Evolutionary conservation across 2,329 filamentous ascomycete species (phyloP).

Genomic region (Fusarium devonianum): DNA sequence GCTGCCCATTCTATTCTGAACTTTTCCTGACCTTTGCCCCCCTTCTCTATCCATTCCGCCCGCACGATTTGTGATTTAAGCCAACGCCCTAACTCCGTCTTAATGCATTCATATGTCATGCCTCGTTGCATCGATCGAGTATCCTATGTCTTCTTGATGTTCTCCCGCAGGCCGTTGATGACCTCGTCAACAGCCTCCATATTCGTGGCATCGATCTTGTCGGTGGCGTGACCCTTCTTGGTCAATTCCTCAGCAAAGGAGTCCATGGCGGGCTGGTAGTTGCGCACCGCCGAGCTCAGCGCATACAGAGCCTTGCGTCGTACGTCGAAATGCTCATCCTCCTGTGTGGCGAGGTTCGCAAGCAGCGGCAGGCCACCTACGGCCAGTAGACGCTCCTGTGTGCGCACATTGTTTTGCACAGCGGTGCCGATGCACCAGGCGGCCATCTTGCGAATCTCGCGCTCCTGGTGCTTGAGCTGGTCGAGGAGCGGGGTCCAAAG

Average conservation of each 20-base stretch:
- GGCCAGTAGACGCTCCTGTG: slow-evolving; percentile 74
- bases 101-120: slow-evolving; percentile 42
- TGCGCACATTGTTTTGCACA: slow-evolving; percentile 92
- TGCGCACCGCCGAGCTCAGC: slow-evolving; percentile 83
- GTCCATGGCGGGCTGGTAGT: slow-evolving; percentile 86
- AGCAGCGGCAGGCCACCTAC: slow-evolving; percentile 75
- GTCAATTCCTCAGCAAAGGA: slow-evolving; percentile 67
- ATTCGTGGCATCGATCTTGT: slow-evolving; percentile 77
- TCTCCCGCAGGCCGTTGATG: slow-evolving; percentile 71
- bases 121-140: slow-evolving; percentile 2
- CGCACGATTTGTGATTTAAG: slow-evolving; percentile 5
- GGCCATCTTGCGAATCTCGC: slow-evolving; percentile 80
- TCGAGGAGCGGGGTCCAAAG: slow-evolving; percentile 84
- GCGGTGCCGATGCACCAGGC: slow-evolving; percentile 96
- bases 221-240: slow-evolving; percentile 62
- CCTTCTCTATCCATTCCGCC: slow-evolving; percentile 13
- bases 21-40: slow-evolving; percentile 12
- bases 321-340: slow-evolving; percentile 67
- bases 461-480: slow-evolving; percentile 71
- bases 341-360: slow-evolving; percentile 67
- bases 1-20: slow-evolving; percentile 24
- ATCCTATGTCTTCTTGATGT: slow-evolving; percentile 47
- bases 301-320: slow-evolving; percentile 90
- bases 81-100: slow-evolving; percentile 48
- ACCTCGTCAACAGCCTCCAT: slow-evolving; percentile 86